Base-by-base conservation (phyloP, 2,329 filamentous ascomycete species). In the Sordariomycetes sp. region DNA sequence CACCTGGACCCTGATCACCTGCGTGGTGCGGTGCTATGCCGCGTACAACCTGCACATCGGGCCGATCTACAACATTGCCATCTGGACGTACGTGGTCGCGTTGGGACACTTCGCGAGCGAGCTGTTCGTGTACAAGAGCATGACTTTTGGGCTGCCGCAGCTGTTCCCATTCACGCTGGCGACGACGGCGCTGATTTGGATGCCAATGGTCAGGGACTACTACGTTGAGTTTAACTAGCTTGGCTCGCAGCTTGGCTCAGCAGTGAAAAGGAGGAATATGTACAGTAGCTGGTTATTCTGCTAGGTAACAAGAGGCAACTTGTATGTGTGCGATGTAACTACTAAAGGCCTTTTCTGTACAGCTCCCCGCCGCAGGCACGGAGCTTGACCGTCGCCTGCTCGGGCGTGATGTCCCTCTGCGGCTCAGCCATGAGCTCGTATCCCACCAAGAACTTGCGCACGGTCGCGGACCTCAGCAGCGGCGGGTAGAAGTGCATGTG, bases 401-500 rank as follows among this genome's bases (percentile, higher is more conserved):
- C 92, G 0, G 92, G 90, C 0, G 92, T 98, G 49, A 98, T 96
- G 55, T 98, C 92, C 39, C 92, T 75, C 61, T 98, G 92, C n/a
- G 92, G 90, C 63, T 98, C 92, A 2, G 85, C 92, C 75, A 98
- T 77, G 61, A 98, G 72, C 62, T 98, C 92, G 55, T 94, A 96
- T 1, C 92, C 92, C 21, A 98, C 92, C 34, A 96, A 61, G 62
- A 96, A 98, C 64, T 98, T 98, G 46, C 85, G 79, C 30, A 98
- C 88, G 0, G 87, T 94, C 3, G 92, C 88, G 30, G 87, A 94
- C 37, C 92, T 79, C 43, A 98, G 68, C 30, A 98, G 68, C 10
- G 92, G 92, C 27, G 92, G 92, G 57, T 95, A 96, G 59, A 98
- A 98, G 63, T 98, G 92, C 66, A 98, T 81, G 58, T 98, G 92